Conservation (phyloP, 2,329 filamentous ascomycete genomes). For the Xylariaceae sp. region DNA sequence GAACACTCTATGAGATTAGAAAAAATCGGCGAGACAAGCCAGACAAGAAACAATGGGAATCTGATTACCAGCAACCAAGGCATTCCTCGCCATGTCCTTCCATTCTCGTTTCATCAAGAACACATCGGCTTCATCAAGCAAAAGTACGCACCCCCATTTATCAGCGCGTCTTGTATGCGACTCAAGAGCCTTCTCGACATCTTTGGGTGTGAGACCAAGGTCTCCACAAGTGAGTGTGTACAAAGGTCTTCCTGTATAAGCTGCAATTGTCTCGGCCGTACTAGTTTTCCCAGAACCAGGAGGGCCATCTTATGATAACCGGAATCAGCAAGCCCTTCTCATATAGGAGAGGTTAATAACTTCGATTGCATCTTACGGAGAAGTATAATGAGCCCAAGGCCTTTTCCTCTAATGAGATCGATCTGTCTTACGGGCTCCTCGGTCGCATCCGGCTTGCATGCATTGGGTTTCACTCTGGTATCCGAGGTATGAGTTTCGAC, state of each 20-base stretch:
- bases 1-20: background rate
- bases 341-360: no score
- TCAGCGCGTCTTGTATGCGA: background rate
- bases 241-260: slow-evolving; percentile 1
- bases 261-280: slow-evolving; percentile 5
- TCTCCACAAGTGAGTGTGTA: slow-evolving; percentile 10
- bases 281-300: slow-evolving; percentile 4
- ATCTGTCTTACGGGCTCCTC: background rate
- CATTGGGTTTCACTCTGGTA: background rate
- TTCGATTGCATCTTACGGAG: background rate
- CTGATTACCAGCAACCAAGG: slow-evolving; percentile 6
- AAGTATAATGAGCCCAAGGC: slow-evolving; percentile 2
- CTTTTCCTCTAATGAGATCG: slow-evolving; percentile 1
- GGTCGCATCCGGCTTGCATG: background rate
- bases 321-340: background rate
- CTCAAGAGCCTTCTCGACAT: slow-evolving; percentile 1
- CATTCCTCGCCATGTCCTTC: slow-evolving; percentile 4
- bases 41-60: background rate
- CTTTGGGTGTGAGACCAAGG: slow-evolving; percentile 9
- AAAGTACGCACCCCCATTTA: slow-evolving; percentile 10
- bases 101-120: slow-evolving; percentile 2
- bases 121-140: slow-evolving; percentile 9
- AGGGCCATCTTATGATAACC: background rate
- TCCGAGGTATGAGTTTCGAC: slow-evolving; percentile 3
- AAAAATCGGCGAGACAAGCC: no score